Evolutionary conservation across 2,329 filamentous ascomycete genomes (phyloP).

Genomic region (Acarospora socialis): DNA sequence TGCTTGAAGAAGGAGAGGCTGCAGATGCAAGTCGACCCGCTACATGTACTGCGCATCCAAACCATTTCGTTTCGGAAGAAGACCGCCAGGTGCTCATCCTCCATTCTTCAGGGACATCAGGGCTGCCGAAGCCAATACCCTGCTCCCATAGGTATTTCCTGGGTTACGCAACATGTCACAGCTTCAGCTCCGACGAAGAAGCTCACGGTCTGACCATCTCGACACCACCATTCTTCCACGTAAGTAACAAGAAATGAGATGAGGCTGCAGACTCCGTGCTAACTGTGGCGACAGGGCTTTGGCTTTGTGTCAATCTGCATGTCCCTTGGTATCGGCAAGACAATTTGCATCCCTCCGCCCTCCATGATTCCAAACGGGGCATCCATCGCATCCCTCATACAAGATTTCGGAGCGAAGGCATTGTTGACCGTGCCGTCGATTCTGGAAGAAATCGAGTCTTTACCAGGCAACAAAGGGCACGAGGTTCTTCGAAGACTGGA

Average conservation of each 20-base stretch:
- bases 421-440: conserved; percentile 25
- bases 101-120: conserved; percentile 25
- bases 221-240: conserved; percentile 23
- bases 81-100: conserved; percentile 19
- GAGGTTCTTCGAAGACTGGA: conserved; percentile 13
- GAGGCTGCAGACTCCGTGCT: no score
- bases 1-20: no score
- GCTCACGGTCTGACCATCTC: conserved; percentile 17
- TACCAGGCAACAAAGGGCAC: no score
- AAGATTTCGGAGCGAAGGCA: conserved; percentile 14
- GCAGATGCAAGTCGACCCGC: no score
- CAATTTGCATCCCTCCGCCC: conserved; percentile 18
- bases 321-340: conserved; percentile 18
- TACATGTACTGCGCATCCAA: no score
- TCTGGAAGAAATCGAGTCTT: conserved; percentile 20
- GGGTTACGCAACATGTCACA: conserved; percentile 19
- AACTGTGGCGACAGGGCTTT: conserved; percentile 15
- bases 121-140: conserved; percentile 24
- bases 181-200: conserved; percentile 15
- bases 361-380: conserved; percentile 16
- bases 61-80: conserved; percentile 8
- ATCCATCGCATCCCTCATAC: conserved; percentile 17
- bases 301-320: conserved; percentile 20
- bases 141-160: conserved; percentile 20
- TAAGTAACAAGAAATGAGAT: no score